Base-by-base conservation (phyloP, 2,329 filamentous ascomycete species). In the Alternaria novae-zelandiae region DNA sequence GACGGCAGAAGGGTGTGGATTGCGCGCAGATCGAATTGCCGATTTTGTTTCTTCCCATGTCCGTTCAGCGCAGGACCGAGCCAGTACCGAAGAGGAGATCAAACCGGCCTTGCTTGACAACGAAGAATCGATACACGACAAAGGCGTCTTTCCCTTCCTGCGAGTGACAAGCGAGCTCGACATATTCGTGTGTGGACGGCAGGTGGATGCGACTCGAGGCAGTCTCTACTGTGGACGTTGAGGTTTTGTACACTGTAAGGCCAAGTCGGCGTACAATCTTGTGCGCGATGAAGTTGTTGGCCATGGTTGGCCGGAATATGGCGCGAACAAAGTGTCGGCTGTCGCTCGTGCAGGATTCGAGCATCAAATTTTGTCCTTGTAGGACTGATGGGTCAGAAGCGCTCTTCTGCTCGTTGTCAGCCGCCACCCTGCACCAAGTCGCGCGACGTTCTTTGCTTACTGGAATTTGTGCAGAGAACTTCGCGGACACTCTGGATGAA, bases 101-200 rank as follows among this genome's bases (percentile, higher is more conserved):
- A 30, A 63, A 65, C 17, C 11, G 55, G 46, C 56, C 28, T 25
- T 41, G 51, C 43, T 57, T 26, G 11, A 59, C 54, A 30, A 63
- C 41, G 15, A 49, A 59, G 51, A 63, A 63, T 9, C 51, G 63
- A 53, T 54, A 55, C 23, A 41, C 4, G 36, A 10, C 17, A 12
- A 30, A 51, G 13, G 41, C 28, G 20, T 21, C 28, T 51, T 53
- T 47, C n/a, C 28, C 45, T 12, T 56, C 21, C 13, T 23, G 12
- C 25, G 49, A 6, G 28, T 46, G 26, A 9, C 44, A 49, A 28
- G 49, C 50, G 20, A 64, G 47, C 25, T 46, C 32, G 25, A 64
- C 49, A 36, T 54, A 64, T 15, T 21, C 28, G 15, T 50, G n/a
- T 11, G 54, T 44, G 23, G 58, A 44, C 44, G 49, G 54, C 21